Evolutionary conservation across 2,329 filamentous ascomycete species (phyloP).

Genomic region (Ophiocordyceps robertsii): DNA sequence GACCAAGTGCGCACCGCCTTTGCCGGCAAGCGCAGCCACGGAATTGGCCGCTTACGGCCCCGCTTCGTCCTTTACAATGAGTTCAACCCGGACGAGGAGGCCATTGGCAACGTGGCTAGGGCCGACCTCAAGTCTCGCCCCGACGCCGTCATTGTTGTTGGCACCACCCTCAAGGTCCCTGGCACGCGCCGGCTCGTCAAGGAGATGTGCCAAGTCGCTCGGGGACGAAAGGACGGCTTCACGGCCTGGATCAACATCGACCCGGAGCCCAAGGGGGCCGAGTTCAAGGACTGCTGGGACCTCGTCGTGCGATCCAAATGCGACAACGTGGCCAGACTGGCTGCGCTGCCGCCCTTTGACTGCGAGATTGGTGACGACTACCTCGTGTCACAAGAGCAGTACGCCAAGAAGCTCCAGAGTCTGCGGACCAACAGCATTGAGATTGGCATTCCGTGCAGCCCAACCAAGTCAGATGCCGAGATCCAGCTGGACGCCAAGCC

Average conservation of each 20-base stretch:
- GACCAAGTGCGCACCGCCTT: constrained; percentile 64
- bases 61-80: constrained; percentile 97
- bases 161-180: constrained; percentile 89
- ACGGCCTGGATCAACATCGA: constrained; percentile 94
- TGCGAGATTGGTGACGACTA: constrained; percentile 36
- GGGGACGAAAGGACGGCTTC: constrained; percentile 68
- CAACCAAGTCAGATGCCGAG: constrained; percentile 7
- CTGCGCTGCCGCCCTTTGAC: constrained; percentile 48
- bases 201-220: constrained; percentile 80
- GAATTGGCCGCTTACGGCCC: constrained; percentile 77
- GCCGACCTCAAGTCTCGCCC: constrained; percentile 76
- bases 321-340: constrained; percentile 71
- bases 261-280: constrained; percentile 64
- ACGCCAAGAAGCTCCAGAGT: constrained; percentile 13
- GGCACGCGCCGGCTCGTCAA: constrained; percentile 81
- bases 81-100: constrained; percentile 89
- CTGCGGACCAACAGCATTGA: constrained; percentile 23
- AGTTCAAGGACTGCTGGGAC: constrained; percentile 90
- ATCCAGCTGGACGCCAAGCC: constrained; percentile 17
- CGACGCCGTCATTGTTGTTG: constrained; percentile 87
- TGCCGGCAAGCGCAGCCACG: constrained; percentile 82
- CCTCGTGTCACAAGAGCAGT: constrained; percentile 30
- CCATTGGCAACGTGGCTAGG: constrained; percentile 81
- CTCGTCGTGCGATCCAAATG: constrained; percentile 76
- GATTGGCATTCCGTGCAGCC: constrained; percentile 14